phyloP scores from a whole-genome alignment of 1,139 yeast genomes.

The Magnusiomyces ingens region DNA sequence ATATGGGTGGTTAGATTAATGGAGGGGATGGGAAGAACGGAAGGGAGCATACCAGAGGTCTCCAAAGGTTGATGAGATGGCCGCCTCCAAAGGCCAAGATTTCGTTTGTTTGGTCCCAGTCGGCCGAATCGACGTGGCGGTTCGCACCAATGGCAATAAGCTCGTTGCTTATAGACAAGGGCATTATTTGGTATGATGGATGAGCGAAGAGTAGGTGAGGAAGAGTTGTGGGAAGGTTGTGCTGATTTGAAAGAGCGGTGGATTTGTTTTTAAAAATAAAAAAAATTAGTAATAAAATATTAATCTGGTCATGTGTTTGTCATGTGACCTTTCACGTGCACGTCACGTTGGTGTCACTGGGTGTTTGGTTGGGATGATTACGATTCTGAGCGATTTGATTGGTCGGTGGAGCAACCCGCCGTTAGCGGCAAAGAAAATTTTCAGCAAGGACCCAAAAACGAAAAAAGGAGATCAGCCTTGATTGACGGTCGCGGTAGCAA shows the following conservation, averaged over 20 bases:
- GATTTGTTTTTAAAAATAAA: background rate
- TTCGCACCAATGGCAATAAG: slow-evolving; percentile 77
- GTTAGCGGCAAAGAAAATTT: background rate
- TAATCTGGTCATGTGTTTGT: background rate
- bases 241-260: background rate
- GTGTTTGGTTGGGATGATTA: background rate
- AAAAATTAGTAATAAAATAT: background rate
- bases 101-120: slow-evolving; percentile 38
- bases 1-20: background rate
- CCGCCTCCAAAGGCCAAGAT: slow-evolving; percentile 74
- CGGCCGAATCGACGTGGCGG: slow-evolving; percentile 62
- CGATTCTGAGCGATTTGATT: background rate
- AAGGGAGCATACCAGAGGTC: slow-evolving; percentile 43
- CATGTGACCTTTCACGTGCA: background rate
- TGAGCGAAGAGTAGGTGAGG: background rate
- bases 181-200: background rate
- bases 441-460: background rate
- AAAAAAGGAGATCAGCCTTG: background rate
- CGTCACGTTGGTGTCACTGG: background rate
- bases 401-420: background rate
- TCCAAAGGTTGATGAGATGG: slow-evolving; percentile 68
- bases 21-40: too few relatives aligned
- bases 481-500: too few relatives aligned
- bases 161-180: slow-evolving; percentile 29
- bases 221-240: background rate